Percentiles rank a stretch among this genome's conserved stretches.
phyloP scores from a whole-genome alignment of 2,329 filamentous ascomycete genomes.

The Phialophora macrospora region DNA sequence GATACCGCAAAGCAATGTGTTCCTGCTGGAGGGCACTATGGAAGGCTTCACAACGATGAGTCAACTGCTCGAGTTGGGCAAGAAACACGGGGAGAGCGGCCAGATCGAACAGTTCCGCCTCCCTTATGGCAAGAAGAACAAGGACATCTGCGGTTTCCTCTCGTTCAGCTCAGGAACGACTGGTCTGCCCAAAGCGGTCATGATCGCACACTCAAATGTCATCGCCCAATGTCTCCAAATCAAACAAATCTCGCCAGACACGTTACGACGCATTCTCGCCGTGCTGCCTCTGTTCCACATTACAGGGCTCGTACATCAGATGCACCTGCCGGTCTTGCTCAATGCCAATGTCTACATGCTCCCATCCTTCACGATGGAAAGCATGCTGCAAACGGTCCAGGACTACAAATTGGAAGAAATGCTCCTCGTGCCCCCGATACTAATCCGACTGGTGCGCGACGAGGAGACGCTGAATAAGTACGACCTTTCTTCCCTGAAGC shows the following conservation, averaged over 20 bases:
- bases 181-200: conserved; percentile 43
- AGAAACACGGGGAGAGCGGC: conserved; percentile 45
- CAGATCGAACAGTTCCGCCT: conserved; percentile 58
- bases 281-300: conserved; percentile 65
- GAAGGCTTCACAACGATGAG: conserved; percentile 55
- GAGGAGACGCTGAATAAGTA: conserved; percentile 57
- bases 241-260: conserved; percentile 56
- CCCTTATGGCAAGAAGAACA: conserved; percentile 59
- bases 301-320: conserved; percentile 65
- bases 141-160: conserved; percentile 58
- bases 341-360: conserved; percentile 72
- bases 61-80: conserved; percentile 44
- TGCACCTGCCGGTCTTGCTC: conserved; percentile 66
- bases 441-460: conserved; percentile 65
- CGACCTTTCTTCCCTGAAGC: conserved; percentile 60
- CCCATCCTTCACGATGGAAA: conserved; percentile 65
- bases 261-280: conserved; percentile 59
- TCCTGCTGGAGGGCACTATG: conserved; percentile 61
- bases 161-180: conserved; percentile 46
- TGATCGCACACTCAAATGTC: conserved; percentile 57
- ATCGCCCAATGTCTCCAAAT: conserved; percentile 67
- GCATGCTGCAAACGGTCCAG: conserved; percentile 60
- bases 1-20: conserved; percentile 57
- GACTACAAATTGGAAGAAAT: conserved; percentile 61
- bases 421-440: conserved; percentile 64